These are phyloP conservation scores for Ceratocystis papillata DNA, from an alignment of 2,329 filamentous ascomycete species.

Conservation along the genomic window DNA sequence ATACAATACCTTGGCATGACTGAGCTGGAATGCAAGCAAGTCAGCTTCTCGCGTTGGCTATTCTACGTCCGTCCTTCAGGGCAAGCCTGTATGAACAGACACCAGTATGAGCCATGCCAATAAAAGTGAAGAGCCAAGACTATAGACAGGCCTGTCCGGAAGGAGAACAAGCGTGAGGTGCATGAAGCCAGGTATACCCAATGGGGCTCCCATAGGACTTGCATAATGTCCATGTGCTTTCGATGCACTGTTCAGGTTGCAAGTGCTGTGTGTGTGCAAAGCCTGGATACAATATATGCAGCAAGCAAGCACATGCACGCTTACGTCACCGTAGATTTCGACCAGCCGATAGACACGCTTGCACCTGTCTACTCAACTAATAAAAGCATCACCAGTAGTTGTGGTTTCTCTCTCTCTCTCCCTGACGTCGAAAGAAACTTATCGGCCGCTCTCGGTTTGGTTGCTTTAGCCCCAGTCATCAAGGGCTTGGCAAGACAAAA, in stretches of 20 bases:
- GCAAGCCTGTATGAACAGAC: slow-evolving; percentile 8
- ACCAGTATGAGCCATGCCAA: not conserved
- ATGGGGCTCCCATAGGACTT: not conserved
- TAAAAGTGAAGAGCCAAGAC: not conserved
- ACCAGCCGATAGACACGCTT: not conserved
- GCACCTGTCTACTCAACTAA: not conserved
- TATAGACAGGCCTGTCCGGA: not conserved
- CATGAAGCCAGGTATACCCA: not conserved
- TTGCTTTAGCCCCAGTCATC: not conserved
- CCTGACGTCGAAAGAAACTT: not conserved
- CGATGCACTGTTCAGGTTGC: too few species aligned
- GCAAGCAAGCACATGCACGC: too few species aligned
- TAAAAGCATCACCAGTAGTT: not conserved
- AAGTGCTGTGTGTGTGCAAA: too few species aligned
- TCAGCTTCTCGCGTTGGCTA: not conserved
- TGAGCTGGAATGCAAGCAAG: slow-evolving; percentile 3
- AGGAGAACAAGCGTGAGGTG: not conserved
- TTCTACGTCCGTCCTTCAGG: not conserved
- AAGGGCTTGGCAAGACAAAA: slow-evolving; percentile 4
- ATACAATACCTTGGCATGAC: not conserved
- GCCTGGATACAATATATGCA: too few species aligned
- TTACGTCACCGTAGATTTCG: too few species aligned
- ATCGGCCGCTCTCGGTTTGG: not conserved
- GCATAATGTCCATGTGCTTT: not conserved
- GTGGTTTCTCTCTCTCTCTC: not conserved